Evolutionary conservation across 306 rosid species (phyloP), one percentile per base, ranked within the genome.

Genomic region (Quercus dentata): DNA sequence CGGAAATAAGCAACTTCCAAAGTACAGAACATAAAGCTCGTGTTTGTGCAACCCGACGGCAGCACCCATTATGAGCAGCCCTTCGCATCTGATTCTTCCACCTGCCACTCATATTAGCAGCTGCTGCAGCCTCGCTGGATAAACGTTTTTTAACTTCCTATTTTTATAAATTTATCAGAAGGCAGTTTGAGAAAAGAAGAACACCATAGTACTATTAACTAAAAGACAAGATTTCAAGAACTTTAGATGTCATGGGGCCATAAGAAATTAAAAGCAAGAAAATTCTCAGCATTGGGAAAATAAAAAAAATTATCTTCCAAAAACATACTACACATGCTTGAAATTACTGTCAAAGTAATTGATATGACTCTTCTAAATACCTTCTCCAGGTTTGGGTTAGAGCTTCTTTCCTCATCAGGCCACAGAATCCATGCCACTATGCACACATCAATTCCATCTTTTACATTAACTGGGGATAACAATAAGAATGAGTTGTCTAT

Each of bases 61-160:
- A 95, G 83, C 99, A 92, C 70, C 98, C 98, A 85, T 95, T 92
- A 74, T 91, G 99, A 33, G 99, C 95, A 80, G 90, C 99, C 86
- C 97, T 91, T 72, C 94, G 89, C 94, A 91, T 92, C 91, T 95
- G 98, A 87, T 95, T 92, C 91, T 85, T 91, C 99, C 98, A 95
- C 88, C 94, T 84, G 76, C 99, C 99, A 86, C 83, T 79, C 73
- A 84, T 90, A 83, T 83, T 91, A 75, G 99, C 97, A 69, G 92
- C 88, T 23, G 94, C 94, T 18, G 91, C 92, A 85, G 89, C 97
- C 69, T 95, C 92, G 13, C 88, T 76, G 71, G 97, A 86, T 84
- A 95, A 82, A 86, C 98, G 84, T 82, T 91, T 92, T 87, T 92
- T 95, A 61, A 95, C 94, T 86, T 92, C 99, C 98, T 91, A 79